A percentile compares a stretch with the other conserved stretches of the same genome.
These are phyloP conservation scores for Citrullus amarus DNA, from an alignment of 306 rosid species.

Conservation along the genomic window DNA sequence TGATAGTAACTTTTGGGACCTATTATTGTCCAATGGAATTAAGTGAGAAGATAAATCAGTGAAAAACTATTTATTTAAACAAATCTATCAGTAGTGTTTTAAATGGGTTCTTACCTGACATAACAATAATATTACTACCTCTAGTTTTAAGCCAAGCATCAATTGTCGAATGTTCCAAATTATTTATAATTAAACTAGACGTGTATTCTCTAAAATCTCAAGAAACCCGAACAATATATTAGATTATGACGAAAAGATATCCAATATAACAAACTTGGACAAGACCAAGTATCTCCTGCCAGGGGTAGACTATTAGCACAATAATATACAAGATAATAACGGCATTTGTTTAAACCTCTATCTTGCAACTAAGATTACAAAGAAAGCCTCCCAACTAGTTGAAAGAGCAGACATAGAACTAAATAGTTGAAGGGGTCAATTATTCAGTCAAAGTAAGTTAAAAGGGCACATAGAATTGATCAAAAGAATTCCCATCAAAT, in stretches of 20 bases:
- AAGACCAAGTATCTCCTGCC: not conserved
- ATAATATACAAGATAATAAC: not conserved
- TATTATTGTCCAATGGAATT: slow-evolving; percentile 20
- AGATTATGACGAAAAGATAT: not conserved
- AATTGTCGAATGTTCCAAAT: not conserved
- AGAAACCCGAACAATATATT: not conserved
- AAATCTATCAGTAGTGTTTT: not conserved
- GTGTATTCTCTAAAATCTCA: not conserved
- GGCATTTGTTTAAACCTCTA: not conserved
- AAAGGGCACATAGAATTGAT: not conserved
- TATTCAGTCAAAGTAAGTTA: not conserved
- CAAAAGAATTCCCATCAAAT: not conserved
- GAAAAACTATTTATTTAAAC: not conserved
- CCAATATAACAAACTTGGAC: not conserved
- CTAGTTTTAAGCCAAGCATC: not conserved
- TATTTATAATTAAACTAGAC: not conserved
- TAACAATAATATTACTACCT: not conserved
- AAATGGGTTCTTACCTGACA: not conserved
- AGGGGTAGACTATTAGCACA: not conserved
- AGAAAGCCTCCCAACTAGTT: not conserved
- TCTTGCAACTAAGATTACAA: not conserved
- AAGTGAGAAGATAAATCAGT: not conserved
- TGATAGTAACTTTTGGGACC: slow-evolving; percentile 89
- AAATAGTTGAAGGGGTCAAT: not conserved
- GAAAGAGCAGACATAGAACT: not conserved